phyloP scores from a whole-genome alignment of 108 stramenopile species.

The Fistulifera pelliculosa region DNA sequence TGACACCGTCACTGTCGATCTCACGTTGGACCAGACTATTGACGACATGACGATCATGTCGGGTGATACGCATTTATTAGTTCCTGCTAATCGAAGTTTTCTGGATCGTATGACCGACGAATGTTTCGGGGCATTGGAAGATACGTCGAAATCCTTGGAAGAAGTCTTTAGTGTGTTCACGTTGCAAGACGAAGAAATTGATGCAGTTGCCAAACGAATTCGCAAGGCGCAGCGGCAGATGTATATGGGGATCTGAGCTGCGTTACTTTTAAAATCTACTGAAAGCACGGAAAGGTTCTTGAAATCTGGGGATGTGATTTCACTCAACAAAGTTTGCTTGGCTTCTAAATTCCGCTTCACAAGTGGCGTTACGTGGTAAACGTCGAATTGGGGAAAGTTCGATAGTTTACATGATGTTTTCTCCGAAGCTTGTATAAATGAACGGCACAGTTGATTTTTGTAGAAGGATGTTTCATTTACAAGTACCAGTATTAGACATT shows the following conservation, averaged over 20 bases:
- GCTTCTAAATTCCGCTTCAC: too few species aligned
- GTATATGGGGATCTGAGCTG: constrained; percentile 4
- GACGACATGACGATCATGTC: not conserved
- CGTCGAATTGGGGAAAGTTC: too few species aligned
- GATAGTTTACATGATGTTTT: too few species aligned
- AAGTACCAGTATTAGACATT: too few species aligned
- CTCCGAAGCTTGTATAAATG: too few species aligned
- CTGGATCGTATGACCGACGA: constrained; percentile 22
- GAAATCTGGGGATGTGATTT: too few species aligned
- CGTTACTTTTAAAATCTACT: too few species aligned
- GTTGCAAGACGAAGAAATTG: constrained; percentile 42
- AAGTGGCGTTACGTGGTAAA: too few species aligned
- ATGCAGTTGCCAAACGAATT: constrained; percentile 38
- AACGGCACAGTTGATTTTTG: too few species aligned
- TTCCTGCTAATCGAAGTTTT: constrained; percentile 1
- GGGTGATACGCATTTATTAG: constrained; percentile 3
- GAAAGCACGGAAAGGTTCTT: too few species aligned
- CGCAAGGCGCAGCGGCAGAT: constrained; percentile 39
- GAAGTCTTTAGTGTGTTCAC: constrained; percentile 52
- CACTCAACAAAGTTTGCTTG: too few species aligned
- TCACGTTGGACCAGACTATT: not conserved
- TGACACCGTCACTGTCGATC: not conserved
- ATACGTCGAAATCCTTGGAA: constrained; percentile 35
- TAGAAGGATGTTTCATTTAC: too few species aligned
- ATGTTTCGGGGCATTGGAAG: constrained; percentile 33